These are phyloP conservation scores for Geranium incanum DNA, from an alignment of 441 rosid species.

Conservation along the genomic window DNA sequence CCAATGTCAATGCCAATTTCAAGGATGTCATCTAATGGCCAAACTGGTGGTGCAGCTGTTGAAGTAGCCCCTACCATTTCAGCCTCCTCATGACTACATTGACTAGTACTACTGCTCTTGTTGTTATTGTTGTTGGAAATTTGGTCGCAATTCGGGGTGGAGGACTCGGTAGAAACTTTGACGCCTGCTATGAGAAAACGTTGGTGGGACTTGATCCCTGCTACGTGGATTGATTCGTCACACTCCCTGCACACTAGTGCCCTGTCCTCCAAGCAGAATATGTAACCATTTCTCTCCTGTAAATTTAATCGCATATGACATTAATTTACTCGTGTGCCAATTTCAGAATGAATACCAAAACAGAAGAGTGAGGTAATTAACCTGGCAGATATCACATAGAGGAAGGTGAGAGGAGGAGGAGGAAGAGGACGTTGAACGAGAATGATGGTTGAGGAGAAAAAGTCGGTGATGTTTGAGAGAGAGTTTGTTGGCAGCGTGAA, in stretches of 20 bases:
- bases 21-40: conserved; percentile 21
- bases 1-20: neutral
- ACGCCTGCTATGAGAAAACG: conserved; percentile 32
- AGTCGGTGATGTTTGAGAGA: conserved; percentile 34
- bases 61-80: conserved; percentile 2
- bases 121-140: neutral
- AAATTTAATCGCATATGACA: too few species aligned
- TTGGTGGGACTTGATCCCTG: conserved; percentile 23
- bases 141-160: conserved; percentile 4
- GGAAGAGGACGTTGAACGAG: conserved; percentile 10
- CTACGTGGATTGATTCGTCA: conserved; percentile 25
- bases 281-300: conserved; percentile 25
- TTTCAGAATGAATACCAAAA: neutral
- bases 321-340: neutral
- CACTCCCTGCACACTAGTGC: conserved; percentile 30
- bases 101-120: too few species aligned
- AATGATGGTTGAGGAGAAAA: conserved; percentile 22
- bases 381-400: conserved; percentile 33
- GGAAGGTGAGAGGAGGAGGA: conserved; percentile 24
- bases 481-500: conserved; percentile 40
- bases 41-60: conserved; percentile 8
- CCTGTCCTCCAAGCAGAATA: conserved; percentile 37
- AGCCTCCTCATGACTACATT: neutral
- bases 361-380: neutral
- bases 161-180: conserved; percentile 20